Base-by-base conservation (phyloP, 192 early-diverging fungal genomes). In the Coemansia sp. region DNA sequence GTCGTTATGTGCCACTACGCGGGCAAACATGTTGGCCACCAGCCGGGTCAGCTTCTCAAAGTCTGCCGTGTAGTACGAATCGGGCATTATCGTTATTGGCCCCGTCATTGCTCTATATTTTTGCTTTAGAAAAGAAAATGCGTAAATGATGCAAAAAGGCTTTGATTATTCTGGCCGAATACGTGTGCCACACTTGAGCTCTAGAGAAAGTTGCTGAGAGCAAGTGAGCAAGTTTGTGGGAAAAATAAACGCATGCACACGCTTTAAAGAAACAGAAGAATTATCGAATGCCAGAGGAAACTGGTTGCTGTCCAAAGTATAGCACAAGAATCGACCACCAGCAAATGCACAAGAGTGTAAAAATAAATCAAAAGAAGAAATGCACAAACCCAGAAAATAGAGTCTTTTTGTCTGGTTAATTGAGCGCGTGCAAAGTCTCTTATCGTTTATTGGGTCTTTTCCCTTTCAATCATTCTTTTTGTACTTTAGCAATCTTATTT, bases 1-100 rank as follows among this genome's bases (percentile, higher is more conserved):
- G 66, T 91, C 90, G 68, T 91, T 91, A 71, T 90, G 84, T 17
- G 82, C 55, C 1, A 87, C 86, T 1, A 90, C 82, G 0, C 67
- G 75, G 0, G 67, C 52, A 52, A 84, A 74, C 80, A 84, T 84
- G 39, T 73, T 71, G 21, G 69, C 83, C 29, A 84, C 66, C 26
- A 65, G 69, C 35, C 58, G 78, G 2, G 78, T 69, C 43, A 81
- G 67, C 64, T 45, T 59, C 39, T 68, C 78, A 22, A 81, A 71
- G 51, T 81, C 69, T 1, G 78, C 78, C 5, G 47, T 57, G 35
- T 68, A 72, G 39, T 81, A 81, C 10, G 78, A 72, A 8, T 65
- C 62, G 14, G 78, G 78, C 73, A 81, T 75, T 21, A 75, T 62
- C 16, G 56, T 62, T 23, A 64, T 49, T 45, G 11, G 41, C 41